Base-by-base conservation (phyloP, 495 filamentous ascomycete genomes). In the Aspergillus cristatus region DNA sequence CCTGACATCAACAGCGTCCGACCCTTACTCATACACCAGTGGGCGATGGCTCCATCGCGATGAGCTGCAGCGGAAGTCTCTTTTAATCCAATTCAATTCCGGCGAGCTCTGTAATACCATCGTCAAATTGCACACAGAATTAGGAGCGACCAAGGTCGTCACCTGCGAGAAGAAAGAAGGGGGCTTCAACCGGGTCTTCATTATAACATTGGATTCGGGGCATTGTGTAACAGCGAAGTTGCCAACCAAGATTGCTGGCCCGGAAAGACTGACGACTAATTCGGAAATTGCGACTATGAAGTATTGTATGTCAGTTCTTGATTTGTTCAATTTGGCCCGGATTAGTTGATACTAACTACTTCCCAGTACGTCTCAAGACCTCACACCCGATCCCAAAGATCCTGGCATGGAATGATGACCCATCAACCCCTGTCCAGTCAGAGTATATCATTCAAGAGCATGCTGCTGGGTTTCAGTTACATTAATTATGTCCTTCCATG, bases 371-470 rank as follows among this genome's bases (percentile, higher is more conserved):
- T 44, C 41, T 50, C 14, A 59, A 60, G 31, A 45, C 53, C 1
- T 50, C 46, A 0, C 52, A 69, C 37, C 57, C 62, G 6, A 62
- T 68, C 18, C 62, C 59, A 14, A 57, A 50, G 38, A 41, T 70
- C 26, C 48, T 67, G 11, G 64, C 57, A 34, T 71, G 65, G 66
- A 64, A 47, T 37, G 54, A 67, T 41, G 35, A 61, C 32, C 43
- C 45, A 6, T 57, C 50, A 24, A 69, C 62, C 41, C 30, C 58
- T 18, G 48, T 63, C 28, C 62, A 65, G 17, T 44, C 43, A 10
- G 65, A 72, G 40, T 70, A 71, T 37, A 70, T 72, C 38, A 65
- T 72, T 26, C 56, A 61, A 47, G 60, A 69, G 43, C 50, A 63
- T 48, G 57, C 50, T 3, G 16, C 14, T 6, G 65, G 67, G 35